Evolutionary conservation across 2,329 filamentous ascomycete genomes (phyloP), one percentile per base, ranked within the genome.

Genomic region (Arthroderma sp.): DNA sequence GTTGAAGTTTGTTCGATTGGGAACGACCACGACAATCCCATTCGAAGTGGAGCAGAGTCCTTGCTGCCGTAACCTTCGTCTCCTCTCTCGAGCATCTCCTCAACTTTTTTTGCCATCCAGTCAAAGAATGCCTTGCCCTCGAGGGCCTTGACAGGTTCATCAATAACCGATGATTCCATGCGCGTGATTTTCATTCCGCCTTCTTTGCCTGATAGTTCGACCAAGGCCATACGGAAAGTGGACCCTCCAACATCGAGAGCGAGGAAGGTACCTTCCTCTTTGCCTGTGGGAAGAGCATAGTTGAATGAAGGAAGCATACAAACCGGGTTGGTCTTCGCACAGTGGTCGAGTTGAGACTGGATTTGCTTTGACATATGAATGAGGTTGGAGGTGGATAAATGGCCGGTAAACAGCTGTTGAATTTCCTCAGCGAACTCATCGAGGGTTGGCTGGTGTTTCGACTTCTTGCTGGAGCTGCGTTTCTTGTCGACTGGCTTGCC

Each of bases 301-400:
- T 74, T 78, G 62, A 77, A 80, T 4, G 78, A 81, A 2, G 78
- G 78, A 44, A 81, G 64, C 78, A 82, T 81, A 61, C 73, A 78
- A 47, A 74, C 71, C 27, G 74, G 68, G 57, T 72, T 77, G 36
- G 67, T 63, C 52, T 73, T 68, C 29, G 80, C 62, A 51, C 72
- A 73, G 42, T 70, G 65, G 42, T 64, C 62, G 53, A 78, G 77
- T 52, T 80, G 74, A 27, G 64, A 61, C 29, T 63, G 64, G 34
- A 69, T 65, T 51, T 62, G 60, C 37, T 63, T 58, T 3, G 68
- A 69, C 66, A 70, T 69, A 43, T 55, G 53, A 38, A 63, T 43
- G 64, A 70, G 63, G 38, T 60, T 61, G 36, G 49, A 50, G 27
- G 57, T 54, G 10, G 58, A 54, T 28, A 68, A 50, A 10, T 64